A percentile compares a stretch with the other conserved stretches of the same genome.
phyloP scores from a whole-genome alignment of 345 rosid species.

The Schrenkiella parvula region DNA sequence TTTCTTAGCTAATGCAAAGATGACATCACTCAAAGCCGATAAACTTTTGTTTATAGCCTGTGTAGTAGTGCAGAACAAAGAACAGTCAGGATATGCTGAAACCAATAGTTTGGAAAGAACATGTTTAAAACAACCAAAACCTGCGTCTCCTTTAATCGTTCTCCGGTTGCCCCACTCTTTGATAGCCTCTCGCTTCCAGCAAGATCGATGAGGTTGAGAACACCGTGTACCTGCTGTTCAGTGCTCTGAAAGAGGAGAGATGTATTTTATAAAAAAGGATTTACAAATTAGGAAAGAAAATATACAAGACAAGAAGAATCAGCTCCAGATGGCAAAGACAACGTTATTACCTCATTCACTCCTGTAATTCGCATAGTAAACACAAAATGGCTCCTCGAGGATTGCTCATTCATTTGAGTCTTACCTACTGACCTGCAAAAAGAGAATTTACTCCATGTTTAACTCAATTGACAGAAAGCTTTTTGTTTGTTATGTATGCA shows the following conservation, averaged over 20 bases:
- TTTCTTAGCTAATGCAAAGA: slow-evolving; percentile 77
- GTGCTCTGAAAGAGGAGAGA: slow-evolving; percentile 43
- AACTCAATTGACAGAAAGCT: background rate
- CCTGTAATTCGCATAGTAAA: slow-evolving; percentile 77
- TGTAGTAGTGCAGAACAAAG: slow-evolving; percentile 9
- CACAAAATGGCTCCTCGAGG: slow-evolving; percentile 74
- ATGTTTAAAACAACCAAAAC: slow-evolving; percentile 20
- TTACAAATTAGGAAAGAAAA: background rate
- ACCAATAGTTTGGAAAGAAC: background rate
- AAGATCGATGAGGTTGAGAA: slow-evolving; percentile 78
- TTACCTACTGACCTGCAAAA: slow-evolving; percentile 70
- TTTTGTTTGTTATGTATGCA: background rate
- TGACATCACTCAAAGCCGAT: slow-evolving; percentile 72
- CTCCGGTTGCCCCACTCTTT: slow-evolving; percentile 84
- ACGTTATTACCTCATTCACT: slow-evolving; percentile 59
- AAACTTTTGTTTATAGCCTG: slow-evolving; percentile 86
- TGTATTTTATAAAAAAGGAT: background rate
- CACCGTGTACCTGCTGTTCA: slow-evolving; percentile 86
- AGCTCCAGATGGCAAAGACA: background rate
- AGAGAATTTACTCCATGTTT: background rate
- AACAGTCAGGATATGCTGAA: background rate
- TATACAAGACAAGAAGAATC: background rate
- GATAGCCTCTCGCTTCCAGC: slow-evolving; percentile 98
- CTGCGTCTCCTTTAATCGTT: slow-evolving; percentile 87
- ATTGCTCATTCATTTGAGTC: slow-evolving; percentile 76